Base-by-base conservation (phyloP, 176 grass and related monocot genomes). In the Avena eriantha region DNA sequence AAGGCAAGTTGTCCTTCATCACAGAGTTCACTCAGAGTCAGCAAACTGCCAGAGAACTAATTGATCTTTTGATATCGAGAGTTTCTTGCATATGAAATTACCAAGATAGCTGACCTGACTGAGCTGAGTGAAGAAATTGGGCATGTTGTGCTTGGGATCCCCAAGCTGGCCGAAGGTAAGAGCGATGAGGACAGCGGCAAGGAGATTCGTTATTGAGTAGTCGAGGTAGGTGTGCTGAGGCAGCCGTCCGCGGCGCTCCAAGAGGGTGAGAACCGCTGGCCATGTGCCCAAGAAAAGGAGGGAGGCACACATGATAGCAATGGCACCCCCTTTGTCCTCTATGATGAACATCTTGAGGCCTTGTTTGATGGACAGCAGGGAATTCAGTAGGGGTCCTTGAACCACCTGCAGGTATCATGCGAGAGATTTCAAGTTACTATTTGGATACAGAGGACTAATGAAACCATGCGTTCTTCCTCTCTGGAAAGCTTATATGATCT, bases 141-240 rank as follows among this genome's bases (percentile, higher is more conserved):
- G 93, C 88, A 91, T 87, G 56, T 69, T 70, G 22, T 8, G 71
- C 79, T 89, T 95, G 84, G 72, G 79, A 10, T 77, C 65, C n/a
- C 90, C 93, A 39, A 95, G 87, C 88, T 95, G 90, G 26, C 93
- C 93, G 6, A 92, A 79, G 4, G 90, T 92, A 45, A 92, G 77
- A 0, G 93, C 93, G 14, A 95, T 92, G 77, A 92, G 64, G 14
- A 92, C 73, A 0, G 93, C 90, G 2, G 88, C 93, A 19, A 95
- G 81, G 77, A 91, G 86, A 76, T 95, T 95, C 3, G 84, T 95
- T 63, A 95, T 19, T 3, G 93, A 95, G 88, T 95, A 95, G 85
- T 95, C 93, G 7, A 95, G 88, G 83, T 95, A 95, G 3, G 93
- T 95, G 86, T 95, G 90, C 72, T 95, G 93, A 29, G 90, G 93